These are phyloP conservation scores for Peterozyma xylosa DNA, from an alignment of 805 yeast genomes.

Conservation along the genomic window DNA sequence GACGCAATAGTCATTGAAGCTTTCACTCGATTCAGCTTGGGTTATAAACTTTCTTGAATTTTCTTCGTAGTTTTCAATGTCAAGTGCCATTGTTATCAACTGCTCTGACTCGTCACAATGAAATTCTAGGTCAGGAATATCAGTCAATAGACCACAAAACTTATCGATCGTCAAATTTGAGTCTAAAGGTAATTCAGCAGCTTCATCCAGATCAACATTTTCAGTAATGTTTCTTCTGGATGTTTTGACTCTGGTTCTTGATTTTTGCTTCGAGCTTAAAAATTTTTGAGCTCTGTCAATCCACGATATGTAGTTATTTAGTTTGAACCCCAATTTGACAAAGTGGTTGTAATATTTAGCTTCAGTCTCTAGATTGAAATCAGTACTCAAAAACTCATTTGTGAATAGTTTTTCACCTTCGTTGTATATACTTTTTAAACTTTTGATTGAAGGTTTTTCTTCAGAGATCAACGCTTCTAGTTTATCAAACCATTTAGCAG, in stretches of 20 bases:
- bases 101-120: slow-evolving; percentile 54
- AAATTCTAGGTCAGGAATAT: slow-evolving; percentile 44
- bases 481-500: slow-evolving; percentile 42
- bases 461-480: slow-evolving; percentile 33
- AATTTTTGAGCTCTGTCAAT: slow-evolving; percentile 47
- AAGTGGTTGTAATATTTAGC: slow-evolving; percentile 14
- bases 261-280: slow-evolving; percentile 43
- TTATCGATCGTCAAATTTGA: slow-evolving; percentile 18
- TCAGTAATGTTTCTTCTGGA: neutral
- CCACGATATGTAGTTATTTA: slow-evolving; percentile 42
- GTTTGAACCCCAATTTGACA: slow-evolving; percentile 28
- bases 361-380: slow-evolving; percentile 2
- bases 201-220: slow-evolving; percentile 3
- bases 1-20: slow-evolving; percentile 6
- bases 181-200: neutral
- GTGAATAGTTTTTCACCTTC: slow-evolving; percentile 49
- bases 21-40: slow-evolving; percentile 20
- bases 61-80: slow-evolving; percentile 42
- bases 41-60: slow-evolving; percentile 26
- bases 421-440: slow-evolving; percentile 31
- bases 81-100: slow-evolving; percentile 42
- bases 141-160: slow-evolving; percentile 31
- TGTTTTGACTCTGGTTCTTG: slow-evolving; percentile 28
- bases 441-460: slow-evolving; percentile 38
- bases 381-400: slow-evolving; percentile 6